phyloP scores from a whole-genome alignment of 2,329 filamentous ascomycete species.

The Stemphylium vesicarium region DNA sequence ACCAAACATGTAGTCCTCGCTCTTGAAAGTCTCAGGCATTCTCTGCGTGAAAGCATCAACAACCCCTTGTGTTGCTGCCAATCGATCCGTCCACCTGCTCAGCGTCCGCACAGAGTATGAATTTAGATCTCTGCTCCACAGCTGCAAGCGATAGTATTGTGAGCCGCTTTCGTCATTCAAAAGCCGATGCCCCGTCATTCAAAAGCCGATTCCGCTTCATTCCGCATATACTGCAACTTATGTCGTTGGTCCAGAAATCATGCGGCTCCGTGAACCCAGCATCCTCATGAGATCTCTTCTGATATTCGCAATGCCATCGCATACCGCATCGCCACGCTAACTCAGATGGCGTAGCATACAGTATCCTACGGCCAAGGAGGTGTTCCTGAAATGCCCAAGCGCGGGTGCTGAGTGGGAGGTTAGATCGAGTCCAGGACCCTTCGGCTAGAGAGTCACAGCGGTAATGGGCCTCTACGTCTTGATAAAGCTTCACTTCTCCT shows the following conservation, averaged over 20 bases:
- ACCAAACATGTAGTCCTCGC: not conserved
- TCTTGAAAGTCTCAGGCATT: not conserved
- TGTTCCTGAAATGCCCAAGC: constrained; percentile 3
- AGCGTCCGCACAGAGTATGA: not conserved
- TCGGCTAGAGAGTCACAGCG: not conserved
- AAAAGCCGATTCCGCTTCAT: too few species aligned
- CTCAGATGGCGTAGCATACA: constrained; percentile 8
- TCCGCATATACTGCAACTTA: not conserved
- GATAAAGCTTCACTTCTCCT: not conserved
- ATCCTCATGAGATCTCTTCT: not conserved
- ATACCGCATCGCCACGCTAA: not conserved
- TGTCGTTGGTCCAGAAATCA: not conserved
- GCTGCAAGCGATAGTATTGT: not conserved
- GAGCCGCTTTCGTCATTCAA: not conserved
- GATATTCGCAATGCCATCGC: not conserved
- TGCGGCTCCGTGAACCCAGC: too few species aligned
- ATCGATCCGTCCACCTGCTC: constrained; percentile 2
- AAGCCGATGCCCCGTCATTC: not conserved
- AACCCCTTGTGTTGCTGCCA: constrained; percentile 4
- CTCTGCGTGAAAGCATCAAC: not conserved
- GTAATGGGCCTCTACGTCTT: not conserved
- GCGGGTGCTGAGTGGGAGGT: not conserved
- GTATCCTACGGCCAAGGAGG: not conserved
- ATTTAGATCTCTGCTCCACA: not conserved
- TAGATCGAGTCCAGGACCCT: too few species aligned